These are phyloP conservation scores for Rosa persica DNA, from an alignment of 306 rosid genomes.

Conservation along the genomic window DNA sequence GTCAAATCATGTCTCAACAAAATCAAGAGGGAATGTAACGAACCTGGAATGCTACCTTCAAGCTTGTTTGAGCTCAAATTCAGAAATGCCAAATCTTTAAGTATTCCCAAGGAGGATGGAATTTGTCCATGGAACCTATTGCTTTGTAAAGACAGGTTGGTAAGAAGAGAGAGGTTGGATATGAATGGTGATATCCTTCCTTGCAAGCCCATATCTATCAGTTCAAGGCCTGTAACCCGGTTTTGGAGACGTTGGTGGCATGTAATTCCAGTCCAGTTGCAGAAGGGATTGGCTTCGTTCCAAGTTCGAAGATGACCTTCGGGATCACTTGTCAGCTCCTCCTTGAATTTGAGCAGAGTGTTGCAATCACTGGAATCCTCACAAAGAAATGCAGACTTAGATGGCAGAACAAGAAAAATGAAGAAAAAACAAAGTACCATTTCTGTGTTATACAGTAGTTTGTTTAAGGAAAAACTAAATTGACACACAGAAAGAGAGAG, in stretches of 20 bases:
- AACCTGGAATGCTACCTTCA: constrained; percentile 24
- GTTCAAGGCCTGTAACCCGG: constrained; percentile 23
- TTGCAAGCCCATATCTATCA: constrained; percentile 21
- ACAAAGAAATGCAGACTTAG: constrained; percentile 10
- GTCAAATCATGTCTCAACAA: constrained; percentile 26
- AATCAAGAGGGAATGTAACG: too few relatives aligned
- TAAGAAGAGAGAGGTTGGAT: constrained; percentile 30
- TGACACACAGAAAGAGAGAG: too few relatives aligned
- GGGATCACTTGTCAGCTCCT: constrained; percentile 21
- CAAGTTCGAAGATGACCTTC: constrained; percentile 20
- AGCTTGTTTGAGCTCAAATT: constrained; percentile 14
- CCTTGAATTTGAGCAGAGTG: constrained; percentile 23
- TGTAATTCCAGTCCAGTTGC: constrained; percentile 38
- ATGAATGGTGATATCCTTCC: constrained; percentile 23
- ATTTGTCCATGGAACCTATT: constrained; percentile 21
- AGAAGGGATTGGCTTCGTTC: constrained; percentile 27
- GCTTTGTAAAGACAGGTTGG: constrained; percentile 18
- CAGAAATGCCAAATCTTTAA: constrained; percentile 13
- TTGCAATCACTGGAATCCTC: constrained; percentile 17
- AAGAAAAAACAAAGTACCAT: background rate
- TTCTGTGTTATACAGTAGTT: background rate
- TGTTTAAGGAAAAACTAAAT: too few relatives aligned
- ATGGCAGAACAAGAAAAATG: constrained; percentile 9
- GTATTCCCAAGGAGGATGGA: constrained; percentile 22
- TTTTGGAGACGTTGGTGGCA: constrained; percentile 12